Conservation (phyloP, 306 rosid genomes). For the Spatholobus suberectus region DNA sequence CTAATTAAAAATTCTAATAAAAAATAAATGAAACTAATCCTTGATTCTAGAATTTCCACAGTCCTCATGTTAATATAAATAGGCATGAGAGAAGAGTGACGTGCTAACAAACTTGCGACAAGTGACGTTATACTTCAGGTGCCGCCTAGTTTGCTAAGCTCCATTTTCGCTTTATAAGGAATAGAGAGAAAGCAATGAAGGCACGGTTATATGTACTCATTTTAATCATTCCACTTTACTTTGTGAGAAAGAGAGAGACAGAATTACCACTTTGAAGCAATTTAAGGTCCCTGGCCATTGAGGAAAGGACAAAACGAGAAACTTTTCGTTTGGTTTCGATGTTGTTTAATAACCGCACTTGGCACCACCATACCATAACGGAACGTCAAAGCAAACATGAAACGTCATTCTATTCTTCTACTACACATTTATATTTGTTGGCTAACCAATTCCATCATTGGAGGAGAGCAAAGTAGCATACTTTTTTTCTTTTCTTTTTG, state of each 20-base stretch:
- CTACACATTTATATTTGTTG: slow-evolving; percentile 43
- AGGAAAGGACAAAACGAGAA: slow-evolving; percentile 32
- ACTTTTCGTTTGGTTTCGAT: slow-evolving; percentile 12
- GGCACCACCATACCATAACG: slow-evolving; percentile 53
- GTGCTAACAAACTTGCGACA: background rate
- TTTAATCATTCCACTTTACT: slow-evolving; percentile 32
- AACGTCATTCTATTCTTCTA: slow-evolving; percentile 26
- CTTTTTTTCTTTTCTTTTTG: background rate
- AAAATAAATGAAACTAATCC: background rate
- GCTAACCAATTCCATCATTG: slow-evolving; percentile 36
- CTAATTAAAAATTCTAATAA: background rate
- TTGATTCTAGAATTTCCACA: background rate
- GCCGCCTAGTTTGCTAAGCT: slow-evolving; percentile 1
- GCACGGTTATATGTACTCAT: background rate
- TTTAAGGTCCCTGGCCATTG: slow-evolving; percentile 35
- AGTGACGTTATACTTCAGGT: background rate
- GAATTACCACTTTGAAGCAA: slow-evolving; percentile 29
- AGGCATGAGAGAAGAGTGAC: background rate
- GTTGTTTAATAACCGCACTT: slow-evolving; percentile 31
- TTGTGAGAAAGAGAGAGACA: slow-evolving; percentile 32
- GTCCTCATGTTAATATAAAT: background rate
- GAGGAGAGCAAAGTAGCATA: background rate
- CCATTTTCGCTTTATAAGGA: background rate
- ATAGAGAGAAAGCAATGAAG: background rate
- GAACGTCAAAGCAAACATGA: slow-evolving; percentile 68